These are phyloP conservation scores for Xylaria castorea DNA, from an alignment of 495 filamentous ascomycete species.

Conservation along the genomic window DNA sequence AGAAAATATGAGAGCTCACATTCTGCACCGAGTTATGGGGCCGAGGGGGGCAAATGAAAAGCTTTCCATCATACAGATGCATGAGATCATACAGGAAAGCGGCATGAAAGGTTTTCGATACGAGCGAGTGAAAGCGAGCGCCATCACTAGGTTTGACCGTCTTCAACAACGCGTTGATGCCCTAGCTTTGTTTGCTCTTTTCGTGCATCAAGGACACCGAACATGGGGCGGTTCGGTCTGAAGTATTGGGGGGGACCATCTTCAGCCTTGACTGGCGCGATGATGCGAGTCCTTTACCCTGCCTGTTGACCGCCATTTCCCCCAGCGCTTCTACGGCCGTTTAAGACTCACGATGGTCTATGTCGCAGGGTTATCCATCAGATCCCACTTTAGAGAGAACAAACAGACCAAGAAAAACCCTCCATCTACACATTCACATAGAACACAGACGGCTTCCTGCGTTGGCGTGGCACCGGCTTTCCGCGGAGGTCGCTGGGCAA, in stretches of 20 bases:
- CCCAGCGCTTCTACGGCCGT: neutral
- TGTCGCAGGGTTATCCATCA: neutral
- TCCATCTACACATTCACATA: neutral
- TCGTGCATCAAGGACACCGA: neutral
- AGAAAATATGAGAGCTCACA: slow-evolving; percentile 23
- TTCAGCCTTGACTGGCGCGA: neutral
- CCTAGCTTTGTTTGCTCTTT: slow-evolving; percentile 22
- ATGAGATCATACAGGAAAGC: slow-evolving; percentile 17
- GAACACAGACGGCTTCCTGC: slow-evolving; percentile 14
- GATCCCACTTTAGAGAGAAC: neutral
- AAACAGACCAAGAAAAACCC: slow-evolving; percentile 7
- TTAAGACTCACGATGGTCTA: slow-evolving; percentile 9
- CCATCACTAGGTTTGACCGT: neutral
- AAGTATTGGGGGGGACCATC: neutral
- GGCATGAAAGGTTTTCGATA: slow-evolving; percentile 19
- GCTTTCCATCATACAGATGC: slow-evolving; percentile 12
- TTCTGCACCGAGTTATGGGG: neutral
- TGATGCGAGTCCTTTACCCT: neutral
- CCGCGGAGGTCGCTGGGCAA: slow-evolving; percentile 5
- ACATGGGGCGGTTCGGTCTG: slow-evolving; percentile 1
- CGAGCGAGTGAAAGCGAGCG: neutral
- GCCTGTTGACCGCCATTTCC: slow-evolving; percentile 24
- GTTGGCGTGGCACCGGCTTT: slow-evolving; percentile 16
- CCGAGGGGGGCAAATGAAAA: slow-evolving; percentile 2
- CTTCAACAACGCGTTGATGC: neutral